Conservation (phyloP, 192 early-diverging fungal species). For the Pilaira anomala region DNA sequence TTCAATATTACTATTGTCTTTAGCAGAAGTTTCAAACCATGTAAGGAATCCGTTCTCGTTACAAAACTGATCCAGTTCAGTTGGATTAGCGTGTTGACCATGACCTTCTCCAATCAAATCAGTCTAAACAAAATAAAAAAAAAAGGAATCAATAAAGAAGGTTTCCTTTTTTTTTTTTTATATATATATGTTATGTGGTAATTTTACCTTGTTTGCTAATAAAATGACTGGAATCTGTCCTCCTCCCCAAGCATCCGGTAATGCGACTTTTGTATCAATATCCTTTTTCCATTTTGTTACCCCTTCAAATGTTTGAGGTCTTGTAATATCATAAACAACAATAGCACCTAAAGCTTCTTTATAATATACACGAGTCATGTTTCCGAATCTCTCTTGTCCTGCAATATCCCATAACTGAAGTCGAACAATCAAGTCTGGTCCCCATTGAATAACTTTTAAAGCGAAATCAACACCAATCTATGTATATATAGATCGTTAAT, state of each 20-base stretch:
- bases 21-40: slow-evolving; percentile 64
- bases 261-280: slow-evolving; percentile 54
- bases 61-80: slow-evolving; percentile 50
- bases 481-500: background rate
- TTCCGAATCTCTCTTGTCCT: slow-evolving; percentile 59
- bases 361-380: slow-evolving; percentile 59
- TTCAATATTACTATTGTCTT: slow-evolving; percentile 59
- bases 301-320: slow-evolving; percentile 54
- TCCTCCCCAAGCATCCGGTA: slow-evolving; percentile 48
- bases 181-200: background rate
- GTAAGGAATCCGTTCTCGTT: slow-evolving; percentile 49
- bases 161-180: background rate
- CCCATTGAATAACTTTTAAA: slow-evolving; percentile 55
- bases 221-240: slow-evolving; percentile 52
- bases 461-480: slow-evolving; percentile 69
- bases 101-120: slow-evolving; percentile 41
- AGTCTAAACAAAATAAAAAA: slow-evolving; percentile 29
- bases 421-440: slow-evolving; percentile 49
- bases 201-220: slow-evolving; percentile 56
- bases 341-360: slow-evolving; percentile 57
- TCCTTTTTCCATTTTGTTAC: slow-evolving; percentile 56
- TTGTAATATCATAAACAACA: slow-evolving; percentile 57
- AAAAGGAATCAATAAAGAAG: background rate
- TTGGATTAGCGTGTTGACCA: slow-evolving; percentile 26
- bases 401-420: slow-evolving; percentile 66